phyloP scores from a whole-genome alignment of 306 rosid genomes.

The Cicer arietinum region DNA sequence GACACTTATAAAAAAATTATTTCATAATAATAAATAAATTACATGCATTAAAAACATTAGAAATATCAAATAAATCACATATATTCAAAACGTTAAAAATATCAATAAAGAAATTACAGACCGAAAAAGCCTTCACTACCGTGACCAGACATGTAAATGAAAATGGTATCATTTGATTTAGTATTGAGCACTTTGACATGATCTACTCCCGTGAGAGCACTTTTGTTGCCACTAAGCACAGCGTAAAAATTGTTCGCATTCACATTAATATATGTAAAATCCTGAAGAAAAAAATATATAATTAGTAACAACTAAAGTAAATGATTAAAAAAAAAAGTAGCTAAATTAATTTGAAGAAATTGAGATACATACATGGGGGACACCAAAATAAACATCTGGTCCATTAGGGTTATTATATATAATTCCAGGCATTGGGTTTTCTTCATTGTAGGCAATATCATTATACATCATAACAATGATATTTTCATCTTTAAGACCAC shows the following conservation, averaged over 20 bases:
- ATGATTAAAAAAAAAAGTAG: too few relatives aligned
- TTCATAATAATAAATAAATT: too few relatives aligned
- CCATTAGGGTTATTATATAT: background rate
- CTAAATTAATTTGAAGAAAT: too few relatives aligned
- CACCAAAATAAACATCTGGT: background rate
- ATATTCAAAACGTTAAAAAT: too few relatives aligned
- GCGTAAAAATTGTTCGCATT: constrained; percentile 54
- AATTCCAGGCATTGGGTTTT: too few relatives aligned
- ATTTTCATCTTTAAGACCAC: too few relatives aligned
- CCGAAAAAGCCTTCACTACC: constrained; percentile 57
- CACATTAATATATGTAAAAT: constrained; percentile 49
- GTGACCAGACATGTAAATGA: constrained; percentile 68
- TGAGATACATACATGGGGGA: background rate
- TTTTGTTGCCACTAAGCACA: constrained; percentile 59
- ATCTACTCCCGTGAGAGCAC: constrained; percentile 55
- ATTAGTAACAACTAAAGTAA: too few relatives aligned
- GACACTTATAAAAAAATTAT: too few relatives aligned
- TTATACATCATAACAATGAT: too few relatives aligned
- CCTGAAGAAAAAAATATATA: background rate
- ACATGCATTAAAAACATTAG: too few relatives aligned
- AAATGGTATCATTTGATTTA: constrained; percentile 60
- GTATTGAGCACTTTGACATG: constrained; percentile 64
- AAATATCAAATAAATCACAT: too few relatives aligned
- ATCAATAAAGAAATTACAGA: constrained; percentile 19
- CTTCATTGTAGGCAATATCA: too few relatives aligned